Base-by-base conservation (phyloP, 495 filamentous ascomycete species). In the Aspergillus haitiensis region DNA sequence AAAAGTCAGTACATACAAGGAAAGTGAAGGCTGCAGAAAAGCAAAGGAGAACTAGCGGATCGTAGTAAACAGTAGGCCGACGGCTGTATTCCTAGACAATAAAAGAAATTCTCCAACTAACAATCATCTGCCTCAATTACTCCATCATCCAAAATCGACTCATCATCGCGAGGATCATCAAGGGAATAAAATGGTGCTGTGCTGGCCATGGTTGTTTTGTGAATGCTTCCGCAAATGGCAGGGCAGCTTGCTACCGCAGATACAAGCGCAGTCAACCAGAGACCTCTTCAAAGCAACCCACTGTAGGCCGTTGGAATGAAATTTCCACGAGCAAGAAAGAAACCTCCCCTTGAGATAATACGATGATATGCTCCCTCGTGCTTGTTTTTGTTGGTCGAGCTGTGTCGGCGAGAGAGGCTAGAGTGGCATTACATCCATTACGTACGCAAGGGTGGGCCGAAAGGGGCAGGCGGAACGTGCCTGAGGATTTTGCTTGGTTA, bases 101-200 rank as follows among this genome's bases (percentile, higher is more conserved):
- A 7, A 44, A 21, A 40, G 33, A 12, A 9, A 35, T 18, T 5
- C 7, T 18, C 16, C 37, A 35, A 64, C 69, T 67, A 72, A 97
- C 94, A 90, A 78, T 97, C 91, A 77, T 98, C 93, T 4, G 93
- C 91, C 72, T 98, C 94, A 75, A 98, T 97, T 64, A 96, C 75
- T 67, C 97, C 92, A 64, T 92, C 87, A 62, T 93, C 91, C 52
- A 93, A 82, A 42, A 87, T 78, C n/a, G 88, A 84, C 62, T 83
- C 81, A 70, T 88, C 83, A 69, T 79, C 75, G 54, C 61, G 74
- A 35, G 69, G 55, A 55, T 74, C 71, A 56, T 49, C 66, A 63
- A 72, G 68, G 56, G 71, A 63, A 49, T 78, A 71, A 55, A 72
- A 69, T 27, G 72, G 63, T 37, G 76, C 64, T 64, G 72, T 70